Percentiles rank a stretch among this genome's conserved stretches.
Conservation (phyloP, 1,284 basidiomycete species). For the Phellinidium pouzarii region DNA sequence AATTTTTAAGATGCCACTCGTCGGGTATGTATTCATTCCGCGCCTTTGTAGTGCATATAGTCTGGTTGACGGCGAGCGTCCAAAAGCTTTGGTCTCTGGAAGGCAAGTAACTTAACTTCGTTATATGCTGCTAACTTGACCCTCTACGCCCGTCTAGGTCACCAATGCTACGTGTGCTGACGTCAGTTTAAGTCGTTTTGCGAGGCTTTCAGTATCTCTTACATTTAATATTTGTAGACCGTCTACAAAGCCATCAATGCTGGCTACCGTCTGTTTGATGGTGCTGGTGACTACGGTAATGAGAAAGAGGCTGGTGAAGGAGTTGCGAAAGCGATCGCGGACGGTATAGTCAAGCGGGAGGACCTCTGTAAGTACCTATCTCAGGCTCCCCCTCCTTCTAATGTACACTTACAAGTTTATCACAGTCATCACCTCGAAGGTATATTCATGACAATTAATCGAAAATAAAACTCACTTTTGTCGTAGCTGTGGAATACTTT, state of each 20-base stretch:
- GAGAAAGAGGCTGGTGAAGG: slow-evolving; percentile 75
- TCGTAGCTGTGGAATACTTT: slow-evolving; percentile 62
- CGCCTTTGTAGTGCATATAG: slow-evolving; percentile 5
- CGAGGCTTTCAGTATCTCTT: slow-evolving; percentile 4
- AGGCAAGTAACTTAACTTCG: slow-evolving; percentile 31
- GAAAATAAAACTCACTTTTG: not conserved
- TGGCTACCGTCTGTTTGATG: slow-evolving; percentile 74
- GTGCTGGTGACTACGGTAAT: slow-evolving; percentile 70
- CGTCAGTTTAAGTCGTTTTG: slow-evolving; percentile 32
- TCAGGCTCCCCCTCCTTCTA: not conserved
- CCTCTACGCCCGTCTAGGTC: slow-evolving; percentile 35
- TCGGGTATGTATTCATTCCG: slow-evolving; percentile 41
- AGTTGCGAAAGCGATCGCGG: slow-evolving; percentile 56
- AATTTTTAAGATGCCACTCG: slow-evolving; percentile 46
- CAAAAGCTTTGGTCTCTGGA: slow-evolving; percentile 64
- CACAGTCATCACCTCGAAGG: slow-evolving; percentile 20
- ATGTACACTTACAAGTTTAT: not conserved
- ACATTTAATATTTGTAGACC: slow-evolving; percentile 10
- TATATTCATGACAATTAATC: not conserved
- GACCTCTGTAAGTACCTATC: slow-evolving; percentile 58
- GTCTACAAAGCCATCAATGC: slow-evolving; percentile 53
- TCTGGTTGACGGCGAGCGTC: slow-evolving; percentile 3
- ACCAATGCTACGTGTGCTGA: slow-evolving; percentile 52
- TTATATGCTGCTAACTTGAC: slow-evolving; percentile 7
- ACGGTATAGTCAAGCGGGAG: slow-evolving; percentile 67